phyloP scores from a whole-genome alignment of 208 protist genomes.

The Leishmania tropica region DNA sequence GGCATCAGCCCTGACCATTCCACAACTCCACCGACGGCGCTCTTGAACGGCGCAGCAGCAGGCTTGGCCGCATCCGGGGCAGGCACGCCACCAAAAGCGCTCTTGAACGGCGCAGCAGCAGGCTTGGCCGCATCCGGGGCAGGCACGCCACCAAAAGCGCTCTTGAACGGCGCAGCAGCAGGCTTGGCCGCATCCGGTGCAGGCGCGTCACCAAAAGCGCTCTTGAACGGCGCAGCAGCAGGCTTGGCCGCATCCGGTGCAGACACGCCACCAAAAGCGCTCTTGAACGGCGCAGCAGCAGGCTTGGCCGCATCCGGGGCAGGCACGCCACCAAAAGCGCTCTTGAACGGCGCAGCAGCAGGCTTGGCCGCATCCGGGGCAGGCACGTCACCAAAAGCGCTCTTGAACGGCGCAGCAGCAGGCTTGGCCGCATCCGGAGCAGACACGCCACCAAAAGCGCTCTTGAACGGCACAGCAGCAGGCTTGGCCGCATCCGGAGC shows the following conservation, averaged over 20 bases:
- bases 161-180: neutral
- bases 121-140: conserved; percentile 8
- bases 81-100: neutral
- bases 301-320: neutral
- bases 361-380: neutral
- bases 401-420: neutral
- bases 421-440: neutral
- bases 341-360: neutral
- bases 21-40: neutral
- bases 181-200: neutral
- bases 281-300: neutral
- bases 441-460: neutral
- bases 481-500: neutral
- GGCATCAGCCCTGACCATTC: no score
- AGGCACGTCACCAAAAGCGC: neutral
- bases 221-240: neutral
- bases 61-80: neutral
- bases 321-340: neutral
- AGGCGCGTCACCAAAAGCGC: neutral
- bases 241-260: neutral
- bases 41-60: conserved; percentile 20
- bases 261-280: neutral
- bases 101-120: neutral
- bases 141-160: neutral
- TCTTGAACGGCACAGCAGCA: neutral